phyloP scores from a whole-genome alignment of 225 moss, liverwort and hornwort species.

The Pseudisothecium myosuroides region DNA sequence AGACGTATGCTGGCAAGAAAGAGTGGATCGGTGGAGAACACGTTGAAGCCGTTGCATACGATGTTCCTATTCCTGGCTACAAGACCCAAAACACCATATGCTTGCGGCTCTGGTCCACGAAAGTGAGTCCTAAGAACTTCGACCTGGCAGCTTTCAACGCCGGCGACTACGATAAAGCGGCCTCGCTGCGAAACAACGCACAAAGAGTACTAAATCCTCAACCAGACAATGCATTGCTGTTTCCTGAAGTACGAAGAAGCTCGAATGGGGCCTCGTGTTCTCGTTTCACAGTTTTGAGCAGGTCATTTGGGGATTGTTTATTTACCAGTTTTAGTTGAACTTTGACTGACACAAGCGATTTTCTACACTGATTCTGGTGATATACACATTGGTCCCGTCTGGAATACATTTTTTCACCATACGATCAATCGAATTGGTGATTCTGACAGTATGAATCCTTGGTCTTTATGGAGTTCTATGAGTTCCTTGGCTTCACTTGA shows the following conservation, averaged over 20 bases:
- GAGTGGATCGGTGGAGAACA: conserved; percentile 81
- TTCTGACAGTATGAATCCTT: neutral
- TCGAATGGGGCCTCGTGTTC: no score
- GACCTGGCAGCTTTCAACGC: conserved; percentile 78
- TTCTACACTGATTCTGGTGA: neutral
- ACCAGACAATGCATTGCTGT: neutral
- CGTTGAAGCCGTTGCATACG: conserved; percentile 65
- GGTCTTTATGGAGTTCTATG: neutral
- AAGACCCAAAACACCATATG: conserved; percentile 83
- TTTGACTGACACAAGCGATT: neutral
- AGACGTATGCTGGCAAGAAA: conserved; percentile 63
- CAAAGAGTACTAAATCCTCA: conserved; percentile 38
- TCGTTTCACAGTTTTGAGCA: neutral
- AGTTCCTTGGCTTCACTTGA: neutral
- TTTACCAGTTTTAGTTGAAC: neutral
- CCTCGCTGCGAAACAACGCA: conserved; percentile 47
- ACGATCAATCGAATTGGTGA: neutral
- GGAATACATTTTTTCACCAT: neutral
- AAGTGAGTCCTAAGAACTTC: conserved; percentile 56
- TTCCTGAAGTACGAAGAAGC: neutral
- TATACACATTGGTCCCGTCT: neutral
- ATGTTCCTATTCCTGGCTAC: conserved; percentile 91
- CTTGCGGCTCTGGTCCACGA: conserved; percentile 83
- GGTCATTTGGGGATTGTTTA: neutral
- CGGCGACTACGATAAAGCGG: conserved; percentile 69